A percentile compares a stretch with the other conserved stretches of the same genome.
Evolutionary conservation across 768 basidiomycete genomes (phyloP).

Genomic region (Solioccasus polychromus): DNA sequence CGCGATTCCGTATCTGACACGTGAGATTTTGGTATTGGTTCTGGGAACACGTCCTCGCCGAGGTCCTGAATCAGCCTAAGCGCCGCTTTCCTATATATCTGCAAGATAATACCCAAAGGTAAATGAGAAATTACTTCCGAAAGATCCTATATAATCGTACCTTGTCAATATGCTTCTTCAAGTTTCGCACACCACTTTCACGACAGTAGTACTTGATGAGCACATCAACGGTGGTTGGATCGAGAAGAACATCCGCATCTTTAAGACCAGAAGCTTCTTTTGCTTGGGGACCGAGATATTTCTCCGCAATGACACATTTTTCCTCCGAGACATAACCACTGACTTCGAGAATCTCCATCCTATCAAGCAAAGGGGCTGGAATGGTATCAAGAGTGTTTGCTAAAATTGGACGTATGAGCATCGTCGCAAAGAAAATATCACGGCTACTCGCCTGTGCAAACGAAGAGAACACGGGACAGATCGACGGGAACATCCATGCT

Average conservation of each 20-base stretch:
- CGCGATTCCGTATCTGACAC: slow-evolving; percentile 18
- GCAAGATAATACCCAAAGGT: background rate
- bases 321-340: slow-evolving; percentile 94
- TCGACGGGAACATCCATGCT: slow-evolving; percentile 98
- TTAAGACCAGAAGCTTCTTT: slow-evolving; percentile 87
- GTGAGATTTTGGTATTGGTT: slow-evolving; percentile 42
- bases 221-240: slow-evolving; percentile 72
- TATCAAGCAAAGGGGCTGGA: slow-evolving; percentile 88
- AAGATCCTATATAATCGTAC: slow-evolving; percentile 37
- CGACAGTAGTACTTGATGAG: slow-evolving; percentile 97
- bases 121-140: background rate
- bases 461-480: slow-evolving; percentile 92
- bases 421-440: background rate
- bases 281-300: slow-evolving; percentile 90
- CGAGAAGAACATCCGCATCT: slow-evolving; percentile 77
- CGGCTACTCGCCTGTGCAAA: slow-evolving; percentile 69
- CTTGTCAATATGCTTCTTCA: slow-evolving; percentile 99
- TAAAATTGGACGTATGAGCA: slow-evolving; percentile 16
- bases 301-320: slow-evolving; percentile 82
- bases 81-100: slow-evolving; percentile 98
- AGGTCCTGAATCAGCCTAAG: slow-evolving; percentile 87
- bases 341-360: slow-evolving; percentile 96
- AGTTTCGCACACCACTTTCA: slow-evolving; percentile 92
- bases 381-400: slow-evolving; percentile 94
- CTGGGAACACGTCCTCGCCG: slow-evolving; percentile 83